Percentiles rank a stretch among this genome's conserved stretches.
These are phyloP conservation scores for Chalaropsis thielavioides DNA, from an alignment of 2,329 filamentous ascomycete genomes.

Conservation along the genomic window DNA sequence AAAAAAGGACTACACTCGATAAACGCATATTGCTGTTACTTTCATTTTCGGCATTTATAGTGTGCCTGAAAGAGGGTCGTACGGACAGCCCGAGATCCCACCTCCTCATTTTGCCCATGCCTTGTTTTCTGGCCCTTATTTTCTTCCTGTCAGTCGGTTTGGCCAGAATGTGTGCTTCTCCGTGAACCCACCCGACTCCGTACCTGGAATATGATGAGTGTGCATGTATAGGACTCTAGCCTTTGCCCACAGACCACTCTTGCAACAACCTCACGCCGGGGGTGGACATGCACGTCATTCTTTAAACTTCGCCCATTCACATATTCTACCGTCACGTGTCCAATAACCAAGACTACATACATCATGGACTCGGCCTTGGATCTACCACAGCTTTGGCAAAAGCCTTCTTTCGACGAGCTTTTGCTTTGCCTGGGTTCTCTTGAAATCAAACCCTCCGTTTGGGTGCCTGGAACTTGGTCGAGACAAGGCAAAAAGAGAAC, in stretches of 20 bases:
- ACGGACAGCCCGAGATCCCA: too few relatives aligned
- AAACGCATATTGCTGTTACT: too few relatives aligned
- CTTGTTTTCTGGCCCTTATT: not conserved
- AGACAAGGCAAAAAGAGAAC: conserved; percentile 30
- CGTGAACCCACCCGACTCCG: not conserved
- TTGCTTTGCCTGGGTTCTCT: conserved; percentile 52
- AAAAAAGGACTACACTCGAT: too few relatives aligned
- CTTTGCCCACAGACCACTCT: not conserved
- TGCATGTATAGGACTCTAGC: too few relatives aligned
- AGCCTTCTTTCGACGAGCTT: conserved; percentile 51
- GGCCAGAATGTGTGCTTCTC: not conserved
- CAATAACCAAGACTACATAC: not conserved
- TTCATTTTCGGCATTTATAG: too few relatives aligned
- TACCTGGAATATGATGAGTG: not conserved
- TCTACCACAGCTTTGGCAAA: conserved; percentile 70
- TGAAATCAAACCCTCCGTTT: conserved; percentile 51
- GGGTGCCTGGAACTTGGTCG: conserved; percentile 37
- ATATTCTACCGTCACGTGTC: not conserved
- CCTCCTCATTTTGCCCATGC: not conserved
- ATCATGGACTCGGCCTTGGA: conserved; percentile 29
- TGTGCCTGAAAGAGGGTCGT: too few relatives aligned
- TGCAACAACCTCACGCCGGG: too few relatives aligned
- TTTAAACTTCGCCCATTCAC: not conserved
- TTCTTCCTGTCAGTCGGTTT: not conserved
- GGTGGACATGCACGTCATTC: too few relatives aligned